Conservation (phyloP, 805 yeast genomes). For the Zygoascus flipseniorum region DNA sequence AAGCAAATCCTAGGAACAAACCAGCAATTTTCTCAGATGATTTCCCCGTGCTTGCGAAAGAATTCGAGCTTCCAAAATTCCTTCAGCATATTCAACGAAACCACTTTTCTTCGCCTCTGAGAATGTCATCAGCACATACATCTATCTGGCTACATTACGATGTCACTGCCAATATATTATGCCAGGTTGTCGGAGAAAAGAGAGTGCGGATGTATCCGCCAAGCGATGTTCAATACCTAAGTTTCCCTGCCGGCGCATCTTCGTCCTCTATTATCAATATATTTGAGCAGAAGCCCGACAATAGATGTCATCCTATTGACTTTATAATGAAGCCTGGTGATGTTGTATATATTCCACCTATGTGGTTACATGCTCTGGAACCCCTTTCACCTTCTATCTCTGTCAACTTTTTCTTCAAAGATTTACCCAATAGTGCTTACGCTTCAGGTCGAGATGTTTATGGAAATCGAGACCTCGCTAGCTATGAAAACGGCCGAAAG, state of each 20-base stretch:
- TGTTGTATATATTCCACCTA: constrained; percentile 29
- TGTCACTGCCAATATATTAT: constrained; percentile 30
- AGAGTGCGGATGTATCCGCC: constrained; percentile 31
- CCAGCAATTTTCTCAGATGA: constrained; percentile 25
- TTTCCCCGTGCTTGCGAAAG: constrained; percentile 25
- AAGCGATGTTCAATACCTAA: constrained; percentile 22
- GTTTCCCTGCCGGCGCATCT: constrained; percentile 27
- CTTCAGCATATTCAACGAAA: constrained; percentile 15
- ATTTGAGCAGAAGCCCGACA: constrained; percentile 16
- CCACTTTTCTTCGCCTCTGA: constrained; percentile 28
- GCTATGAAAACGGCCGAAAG: constrained; percentile 28
- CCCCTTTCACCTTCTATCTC: constrained; percentile 27
- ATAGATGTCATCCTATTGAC: constrained; percentile 23
- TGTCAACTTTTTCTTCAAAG: constrained; percentile 31
- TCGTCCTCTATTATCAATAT: constrained; percentile 28
- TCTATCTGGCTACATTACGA: constrained; percentile 33
- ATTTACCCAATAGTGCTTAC: constrained; percentile 21
- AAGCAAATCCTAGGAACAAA: constrained; percentile 23
- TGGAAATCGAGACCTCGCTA: constrained; percentile 30
- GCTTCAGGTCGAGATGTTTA: constrained; percentile 30
- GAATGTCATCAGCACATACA: constrained; percentile 28
- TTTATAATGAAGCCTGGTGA: constrained; percentile 30
- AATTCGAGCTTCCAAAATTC: constrained; percentile 25
- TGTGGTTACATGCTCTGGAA: constrained; percentile 34
- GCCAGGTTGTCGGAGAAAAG: constrained; percentile 29